Evolutionary conservation across 2,329 filamentous ascomycete genomes (phyloP).

Genomic region (Alternaria metachromatica): DNA sequence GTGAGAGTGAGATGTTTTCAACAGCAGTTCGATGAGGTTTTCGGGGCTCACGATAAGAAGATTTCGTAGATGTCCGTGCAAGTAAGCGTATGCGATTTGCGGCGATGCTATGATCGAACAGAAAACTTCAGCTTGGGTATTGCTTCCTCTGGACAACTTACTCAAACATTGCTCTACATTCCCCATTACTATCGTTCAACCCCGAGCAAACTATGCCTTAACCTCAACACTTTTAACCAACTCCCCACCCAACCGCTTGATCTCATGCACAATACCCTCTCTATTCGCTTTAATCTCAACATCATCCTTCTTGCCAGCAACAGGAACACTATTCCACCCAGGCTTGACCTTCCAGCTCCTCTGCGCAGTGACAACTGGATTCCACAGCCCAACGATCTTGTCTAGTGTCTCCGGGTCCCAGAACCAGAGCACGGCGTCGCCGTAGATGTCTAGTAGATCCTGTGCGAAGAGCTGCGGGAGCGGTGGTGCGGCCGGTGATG

Average conservation of each 20-base stretch:
- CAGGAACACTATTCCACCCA: slow-evolving; percentile 69
- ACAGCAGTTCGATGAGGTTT: no score
- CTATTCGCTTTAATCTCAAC: slow-evolving; percentile 69
- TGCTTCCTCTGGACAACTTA: neutral
- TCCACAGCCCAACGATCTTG: slow-evolving; percentile 70
- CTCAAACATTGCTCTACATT: no score
- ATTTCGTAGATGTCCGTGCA: no score
- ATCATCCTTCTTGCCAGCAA: slow-evolving; percentile 26
- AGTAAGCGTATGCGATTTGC: no score
- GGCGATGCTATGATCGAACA: no score
- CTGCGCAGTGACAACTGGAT: slow-evolving; percentile 57
- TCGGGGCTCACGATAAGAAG: no score
- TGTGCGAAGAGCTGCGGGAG: slow-evolving; percentile 68
- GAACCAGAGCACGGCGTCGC: slow-evolving; percentile 79
- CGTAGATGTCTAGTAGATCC: slow-evolving; percentile 72
- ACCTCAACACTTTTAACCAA: slow-evolving; percentile 60
- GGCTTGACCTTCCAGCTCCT: slow-evolving; percentile 75
- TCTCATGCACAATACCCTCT: slow-evolving; percentile 72
- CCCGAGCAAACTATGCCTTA: slow-evolving; percentile 6
- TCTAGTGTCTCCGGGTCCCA: slow-evolving; percentile 66
- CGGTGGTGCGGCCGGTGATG: slow-evolving; percentile 59
- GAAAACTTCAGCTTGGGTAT: neutral
- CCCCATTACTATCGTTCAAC: neutral
- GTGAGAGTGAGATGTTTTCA: no score
- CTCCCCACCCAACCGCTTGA: slow-evolving; percentile 66